phyloP scores from a whole-genome alignment of 129 eudicot genomes.

The Ambrosia artemisiifolia region DNA sequence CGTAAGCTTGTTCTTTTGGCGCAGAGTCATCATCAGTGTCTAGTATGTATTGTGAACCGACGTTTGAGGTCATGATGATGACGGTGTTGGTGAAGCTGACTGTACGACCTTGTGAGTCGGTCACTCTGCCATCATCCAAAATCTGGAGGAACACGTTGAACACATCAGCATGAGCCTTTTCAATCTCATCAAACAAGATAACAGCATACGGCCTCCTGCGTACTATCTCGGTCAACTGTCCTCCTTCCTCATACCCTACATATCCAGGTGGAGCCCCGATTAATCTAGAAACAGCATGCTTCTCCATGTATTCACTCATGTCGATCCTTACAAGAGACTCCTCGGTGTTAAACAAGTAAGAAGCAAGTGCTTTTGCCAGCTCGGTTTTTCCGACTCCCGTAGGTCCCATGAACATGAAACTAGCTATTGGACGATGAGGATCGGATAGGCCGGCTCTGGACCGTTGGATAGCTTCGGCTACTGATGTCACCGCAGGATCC shows the following conservation, averaged over 20 bases:
- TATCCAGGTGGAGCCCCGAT: conserved; percentile 99
- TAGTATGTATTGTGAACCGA: conserved; percentile 90
- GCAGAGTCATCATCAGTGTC: conserved; percentile 62
- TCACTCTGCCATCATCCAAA: conserved; percentile 94
- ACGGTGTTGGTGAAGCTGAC: conserved; percentile 95
- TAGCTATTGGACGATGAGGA: conserved; percentile 97
- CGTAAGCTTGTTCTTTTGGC: conserved; percentile 63
- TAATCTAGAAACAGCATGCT: conserved; percentile 84
- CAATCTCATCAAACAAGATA: conserved; percentile 90
- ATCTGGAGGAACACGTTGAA: conserved; percentile 94
- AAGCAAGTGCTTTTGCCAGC: conserved; percentile 95
- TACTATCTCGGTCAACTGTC: conserved; percentile 85
- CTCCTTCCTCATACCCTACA: conserved; percentile 99
- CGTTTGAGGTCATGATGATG: conserved; percentile 96
- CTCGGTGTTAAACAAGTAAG: conserved; percentile 91
- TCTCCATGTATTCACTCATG: conserved; percentile 99
- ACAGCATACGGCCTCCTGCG: conserved; percentile 95
- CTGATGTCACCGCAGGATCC: conserved; percentile 86
- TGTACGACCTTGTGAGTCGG: conserved; percentile 97
- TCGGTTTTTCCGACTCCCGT: conserved; percentile 98
- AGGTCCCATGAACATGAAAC: conserved; percentile 99
- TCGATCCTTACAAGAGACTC: conserved; percentile 97
- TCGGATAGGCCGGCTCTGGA: conserved; percentile 97
- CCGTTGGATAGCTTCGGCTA: conserved; percentile 96
- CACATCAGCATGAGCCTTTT: conserved; percentile 92